These are phyloP conservation scores for Pyrenula aspistea DNA, from an alignment of 495 filamentous ascomycete genomes.

Conservation along the genomic window DNA sequence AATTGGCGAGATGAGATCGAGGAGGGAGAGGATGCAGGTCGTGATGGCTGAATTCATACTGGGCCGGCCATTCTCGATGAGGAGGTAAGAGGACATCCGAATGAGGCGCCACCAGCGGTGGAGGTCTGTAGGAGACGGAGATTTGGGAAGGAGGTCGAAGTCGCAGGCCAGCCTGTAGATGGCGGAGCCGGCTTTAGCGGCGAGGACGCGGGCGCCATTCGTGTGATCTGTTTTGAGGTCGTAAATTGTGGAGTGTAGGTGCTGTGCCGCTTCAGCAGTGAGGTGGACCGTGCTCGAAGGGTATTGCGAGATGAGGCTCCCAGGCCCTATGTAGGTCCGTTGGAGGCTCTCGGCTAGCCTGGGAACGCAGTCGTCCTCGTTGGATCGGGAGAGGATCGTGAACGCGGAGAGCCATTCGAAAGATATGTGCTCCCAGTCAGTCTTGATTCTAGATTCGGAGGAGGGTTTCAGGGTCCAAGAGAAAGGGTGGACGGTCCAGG, in stretches of 20 bases:
- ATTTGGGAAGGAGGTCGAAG: not conserved
- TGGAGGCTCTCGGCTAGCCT: constrained; percentile 40
- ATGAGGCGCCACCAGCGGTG: constrained; percentile 38
- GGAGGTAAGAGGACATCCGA: constrained; percentile 48
- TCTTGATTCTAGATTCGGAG: constrained; percentile 25
- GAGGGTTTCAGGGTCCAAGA: constrained; percentile 36
- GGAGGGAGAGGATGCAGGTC: constrained; percentile 31
- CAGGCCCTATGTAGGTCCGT: constrained; percentile 24
- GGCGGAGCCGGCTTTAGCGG: constrained; percentile 1
- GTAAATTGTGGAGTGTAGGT: not conserved
- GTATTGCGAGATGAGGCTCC: not conserved
- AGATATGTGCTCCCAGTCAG: constrained; percentile 52
- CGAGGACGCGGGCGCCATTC: constrained; percentile 33
- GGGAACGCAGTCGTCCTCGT: constrained; percentile 38
- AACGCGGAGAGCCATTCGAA: constrained; percentile 44
- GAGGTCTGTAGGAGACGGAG: not conserved
- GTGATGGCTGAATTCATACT: constrained; percentile 52
- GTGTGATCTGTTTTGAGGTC: constrained; percentile 25
- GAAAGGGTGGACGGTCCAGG: constrained; percentile 56
- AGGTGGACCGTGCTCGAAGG: not conserved
- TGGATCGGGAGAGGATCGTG: constrained; percentile 20
- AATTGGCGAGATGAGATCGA: constrained; percentile 24
- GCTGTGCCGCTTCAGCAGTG: not conserved
- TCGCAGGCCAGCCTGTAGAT: not conserved
- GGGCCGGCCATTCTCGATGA: constrained; percentile 48